These are phyloP conservation scores for Aspergillus aculeatus DNA, from an alignment of 2,329 filamentous ascomycete genomes.

Conservation along the genomic window DNA sequence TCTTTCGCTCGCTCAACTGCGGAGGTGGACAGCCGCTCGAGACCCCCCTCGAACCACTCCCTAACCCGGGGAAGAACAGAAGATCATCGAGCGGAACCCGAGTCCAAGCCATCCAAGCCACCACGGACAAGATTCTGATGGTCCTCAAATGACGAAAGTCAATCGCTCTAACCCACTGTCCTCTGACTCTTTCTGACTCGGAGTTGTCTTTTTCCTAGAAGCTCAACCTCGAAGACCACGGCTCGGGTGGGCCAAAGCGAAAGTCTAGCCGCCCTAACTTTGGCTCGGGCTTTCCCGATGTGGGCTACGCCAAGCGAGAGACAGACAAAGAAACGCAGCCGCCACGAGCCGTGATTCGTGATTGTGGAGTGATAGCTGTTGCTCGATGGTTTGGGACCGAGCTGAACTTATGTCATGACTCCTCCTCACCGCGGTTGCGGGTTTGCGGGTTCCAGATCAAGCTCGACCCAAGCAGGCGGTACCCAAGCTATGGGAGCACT, in stretches of 20 bases:
- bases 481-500: too few species aligned
- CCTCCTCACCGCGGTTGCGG: too few species aligned
- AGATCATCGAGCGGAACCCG: not conserved
- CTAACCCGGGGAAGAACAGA: not conserved
- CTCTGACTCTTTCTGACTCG: too few species aligned
- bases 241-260: not conserved
- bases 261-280: not conserved
- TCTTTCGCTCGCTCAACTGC: too few species aligned
- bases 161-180: too few species aligned
- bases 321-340: not conserved
- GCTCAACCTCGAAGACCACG: not conserved
- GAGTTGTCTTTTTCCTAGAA: not conserved
- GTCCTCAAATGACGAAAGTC: too few species aligned
- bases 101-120: not conserved
- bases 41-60: not conserved
- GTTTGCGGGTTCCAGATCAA: not conserved
- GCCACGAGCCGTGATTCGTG: not conserved
- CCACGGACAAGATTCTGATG: too few species aligned
- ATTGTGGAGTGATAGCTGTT: not conserved
- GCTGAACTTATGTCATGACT: not conserved
- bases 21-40: not conserved
- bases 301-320: not conserved
- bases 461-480: not conserved
- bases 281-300: not conserved
- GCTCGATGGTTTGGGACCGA: not conserved